Percentiles rank a stretch among this genome's conserved stretches.
phyloP scores from a whole-genome alignment of 805 yeast genomes.

The Teunomyces cretensis region DNA sequence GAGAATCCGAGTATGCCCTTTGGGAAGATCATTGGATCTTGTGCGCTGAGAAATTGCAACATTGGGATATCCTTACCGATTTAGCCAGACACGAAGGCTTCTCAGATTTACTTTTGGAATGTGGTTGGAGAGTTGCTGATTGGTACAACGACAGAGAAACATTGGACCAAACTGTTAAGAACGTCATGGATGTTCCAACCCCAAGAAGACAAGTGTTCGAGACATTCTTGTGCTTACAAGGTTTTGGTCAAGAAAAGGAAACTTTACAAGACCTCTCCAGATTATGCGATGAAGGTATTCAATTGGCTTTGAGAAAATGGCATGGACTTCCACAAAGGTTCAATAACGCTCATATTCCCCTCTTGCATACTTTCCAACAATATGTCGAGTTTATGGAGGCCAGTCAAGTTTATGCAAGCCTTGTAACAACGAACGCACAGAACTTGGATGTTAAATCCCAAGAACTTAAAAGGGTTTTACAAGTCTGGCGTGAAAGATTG shows the following conservation, averaged over 20 bases:
- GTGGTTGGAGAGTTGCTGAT: constrained; percentile 99
- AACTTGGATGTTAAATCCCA: constrained; percentile 91
- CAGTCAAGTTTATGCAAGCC: constrained; percentile 84
- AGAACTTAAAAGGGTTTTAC: constrained; percentile 89
- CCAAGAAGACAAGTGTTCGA: constrained; percentile 96
- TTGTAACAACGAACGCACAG: constrained; percentile 87
- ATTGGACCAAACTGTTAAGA: constrained; percentile 87
- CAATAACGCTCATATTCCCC: constrained; percentile 82
- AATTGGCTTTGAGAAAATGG: constrained; percentile 89
- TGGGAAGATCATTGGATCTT: constrained; percentile 99
- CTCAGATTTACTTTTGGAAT: constrained; percentile 90
- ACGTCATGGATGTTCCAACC: constrained; percentile 98
- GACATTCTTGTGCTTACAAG: constrained; percentile 89
- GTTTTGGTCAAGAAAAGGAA: constrained; percentile 87
- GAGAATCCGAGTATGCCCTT: constrained; percentile 89
- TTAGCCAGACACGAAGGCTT: constrained; percentile 97
- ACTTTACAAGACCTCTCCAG: constrained; percentile 81
- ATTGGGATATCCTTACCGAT: constrained; percentile 96
- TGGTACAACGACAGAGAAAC: constrained; percentile 97
- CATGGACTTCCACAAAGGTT: constrained; percentile 77
- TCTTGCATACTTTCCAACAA: constrained; percentile 93
- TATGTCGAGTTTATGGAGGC: constrained; percentile 98
- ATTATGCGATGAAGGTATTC: constrained; percentile 94
- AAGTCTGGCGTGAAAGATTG: constrained; percentile 96
- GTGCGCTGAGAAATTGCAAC: constrained; percentile 95